phyloP scores from a whole-genome alignment of 345 rosid genomes.

The Camelina neglecta region DNA sequence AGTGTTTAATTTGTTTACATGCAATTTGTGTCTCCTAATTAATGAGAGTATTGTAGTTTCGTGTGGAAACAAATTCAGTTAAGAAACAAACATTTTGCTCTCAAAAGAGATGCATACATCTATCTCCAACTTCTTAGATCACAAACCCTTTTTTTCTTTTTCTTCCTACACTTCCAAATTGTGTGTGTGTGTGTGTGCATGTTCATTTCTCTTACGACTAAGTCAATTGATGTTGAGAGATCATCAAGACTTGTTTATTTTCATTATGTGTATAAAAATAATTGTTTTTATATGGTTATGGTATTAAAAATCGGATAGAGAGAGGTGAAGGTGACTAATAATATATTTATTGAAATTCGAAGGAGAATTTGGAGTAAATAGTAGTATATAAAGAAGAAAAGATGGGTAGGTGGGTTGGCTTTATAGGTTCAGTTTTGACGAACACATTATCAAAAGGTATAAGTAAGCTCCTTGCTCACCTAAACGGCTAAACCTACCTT shows the following conservation, averaged over 20 bases:
- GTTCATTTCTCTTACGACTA: conserved; percentile 5
- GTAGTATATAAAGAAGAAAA: not conserved
- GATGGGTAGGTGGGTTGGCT: conserved; percentile 34
- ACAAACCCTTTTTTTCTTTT: not conserved
- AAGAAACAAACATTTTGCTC: conserved; percentile 17
- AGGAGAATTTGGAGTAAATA: conserved; percentile 11
- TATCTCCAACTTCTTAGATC: conserved; percentile 20
- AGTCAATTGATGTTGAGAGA: conserved; percentile 33
- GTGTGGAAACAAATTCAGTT: conserved; percentile 37
- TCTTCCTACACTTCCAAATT: not conserved
- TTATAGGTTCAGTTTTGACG: conserved; percentile 40
- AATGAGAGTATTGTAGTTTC: conserved; percentile 5
- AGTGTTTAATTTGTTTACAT: conserved; percentile 22
- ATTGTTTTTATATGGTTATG: not conserved
- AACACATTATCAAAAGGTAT: conserved; percentile 38
- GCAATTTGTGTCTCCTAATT: conserved; percentile 34
- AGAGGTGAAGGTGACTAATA: not conserved
- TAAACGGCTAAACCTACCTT: conserved; percentile 41
- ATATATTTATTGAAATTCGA: conserved; percentile 1
- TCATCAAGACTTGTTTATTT: conserved; percentile 9
- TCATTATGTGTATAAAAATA: not conserved
- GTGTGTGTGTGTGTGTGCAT: not conserved
- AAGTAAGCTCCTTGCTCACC: conserved; percentile 39
- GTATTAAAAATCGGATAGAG: not conserved
- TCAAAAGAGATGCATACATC: conserved; percentile 16